Evolutionary conservation across 2,329 filamentous ascomycete species (phyloP), one percentile per base, ranked within the genome.

Genomic region (Apiospora hydei): DNA sequence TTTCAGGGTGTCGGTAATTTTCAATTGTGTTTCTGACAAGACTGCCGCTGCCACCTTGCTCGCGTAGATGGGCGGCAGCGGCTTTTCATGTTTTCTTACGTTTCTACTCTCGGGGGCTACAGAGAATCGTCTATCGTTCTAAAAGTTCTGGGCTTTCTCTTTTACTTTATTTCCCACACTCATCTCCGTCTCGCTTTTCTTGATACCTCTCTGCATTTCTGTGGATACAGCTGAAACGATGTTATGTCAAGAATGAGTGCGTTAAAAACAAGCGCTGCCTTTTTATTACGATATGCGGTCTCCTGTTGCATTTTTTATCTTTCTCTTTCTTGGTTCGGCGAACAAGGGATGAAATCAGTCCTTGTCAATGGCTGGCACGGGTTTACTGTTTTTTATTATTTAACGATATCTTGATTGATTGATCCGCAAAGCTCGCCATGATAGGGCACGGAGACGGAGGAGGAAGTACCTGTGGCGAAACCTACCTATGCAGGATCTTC

Each of bases 131-230:
- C 49, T 68, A 34, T 21, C 44, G 41, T 69, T 71, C 69, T 41
- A 53, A 72, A 70, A 71, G 57, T 68, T 67, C 57, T 73, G 68
- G 67, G 61, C 67, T 68, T 68, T 49, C 53, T 53, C 75, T 77
- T 64, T 64, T 64, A 64, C 30, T 64, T 64, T 64, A 64, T 64
- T 41, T 64, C 57, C 57, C 57, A 64, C 57, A 77, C 66, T 76
- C 75, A 75, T 77, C 77, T 80, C 76, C 75, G 77, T 78, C 73
- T 76, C 75, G 71, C 73, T 75, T 77, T 78, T 78, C 77, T 77
- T 78, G 79, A 81, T 81, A 80, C 79, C 79, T 80, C 77, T 68
- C 71, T 73, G 73, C 76, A 77, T 78, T 77, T 79, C 78, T 76
- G 72, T 77, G 78, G 77, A 77, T 75, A 76, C 75, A 74, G 76